phyloP scores from a whole-genome alignment of 148 eudicot species.

The Rhododendron williamsianum region DNA sequence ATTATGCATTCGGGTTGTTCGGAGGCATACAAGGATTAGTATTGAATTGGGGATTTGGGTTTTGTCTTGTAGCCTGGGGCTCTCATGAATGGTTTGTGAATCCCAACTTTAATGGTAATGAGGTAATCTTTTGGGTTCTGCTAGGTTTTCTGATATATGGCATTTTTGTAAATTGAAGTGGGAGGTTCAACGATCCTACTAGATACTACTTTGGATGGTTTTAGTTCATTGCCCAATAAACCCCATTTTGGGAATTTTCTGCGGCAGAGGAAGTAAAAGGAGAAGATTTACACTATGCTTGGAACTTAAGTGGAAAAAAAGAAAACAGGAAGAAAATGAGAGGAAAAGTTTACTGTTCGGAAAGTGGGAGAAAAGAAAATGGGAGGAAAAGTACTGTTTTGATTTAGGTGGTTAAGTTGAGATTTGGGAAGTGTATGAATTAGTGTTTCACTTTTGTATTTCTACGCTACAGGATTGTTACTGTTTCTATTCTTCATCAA shows the following conservation, averaged over 20 bases:
- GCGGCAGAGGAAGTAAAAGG: not conserved
- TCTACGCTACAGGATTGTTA: not conserved
- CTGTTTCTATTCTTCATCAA: not conserved
- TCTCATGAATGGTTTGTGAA: not conserved
- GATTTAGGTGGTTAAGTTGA: not conserved
- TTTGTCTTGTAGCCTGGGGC: not conserved
- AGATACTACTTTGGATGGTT: not conserved
- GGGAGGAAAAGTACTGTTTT: not conserved
- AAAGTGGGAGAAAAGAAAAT: no score
- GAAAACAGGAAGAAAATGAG: not conserved
- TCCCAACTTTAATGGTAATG: not conserved
- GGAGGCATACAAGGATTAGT: not conserved
- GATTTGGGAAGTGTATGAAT: not conserved
- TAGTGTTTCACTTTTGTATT: not conserved
- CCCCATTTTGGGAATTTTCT: not conserved
- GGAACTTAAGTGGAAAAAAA: no score
- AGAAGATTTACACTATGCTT: not conserved
- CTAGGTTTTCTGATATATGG: not conserved
- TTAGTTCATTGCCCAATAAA: no score
- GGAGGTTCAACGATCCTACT: no score
- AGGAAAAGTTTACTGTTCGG: not conserved
- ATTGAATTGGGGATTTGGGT: conserved; percentile 6
- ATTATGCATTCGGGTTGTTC: not conserved
- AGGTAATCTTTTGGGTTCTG: not conserved
- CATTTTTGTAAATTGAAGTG: no score